phyloP scores from a whole-genome alignment of 192 early-diverging fungal species.

The Backusella circina region DNA sequence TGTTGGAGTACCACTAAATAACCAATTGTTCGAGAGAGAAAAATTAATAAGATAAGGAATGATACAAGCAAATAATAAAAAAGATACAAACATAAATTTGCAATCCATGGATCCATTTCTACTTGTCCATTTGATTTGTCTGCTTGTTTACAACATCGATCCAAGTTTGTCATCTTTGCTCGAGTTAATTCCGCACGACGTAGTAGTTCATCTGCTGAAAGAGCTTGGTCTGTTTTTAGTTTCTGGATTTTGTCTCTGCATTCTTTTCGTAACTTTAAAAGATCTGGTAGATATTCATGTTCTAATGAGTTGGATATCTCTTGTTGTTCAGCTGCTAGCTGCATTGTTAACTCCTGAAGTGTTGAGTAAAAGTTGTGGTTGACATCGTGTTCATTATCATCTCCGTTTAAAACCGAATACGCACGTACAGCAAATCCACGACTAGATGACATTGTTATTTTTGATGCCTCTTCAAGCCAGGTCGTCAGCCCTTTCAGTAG shows the following conservation, averaged over 20 bases:
- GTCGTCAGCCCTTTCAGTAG: slow-evolving; percentile 35
- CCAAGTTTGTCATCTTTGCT: slow-evolving; percentile 31
- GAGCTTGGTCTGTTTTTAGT: slow-evolving; percentile 27
- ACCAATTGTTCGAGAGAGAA: neutral
- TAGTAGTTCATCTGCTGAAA: slow-evolving; percentile 36
- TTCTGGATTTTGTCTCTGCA: slow-evolving; percentile 40
- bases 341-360: neutral
- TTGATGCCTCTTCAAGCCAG: slow-evolving; percentile 35
- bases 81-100: slow-evolving; percentile 24
- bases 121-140: slow-evolving; percentile 8
- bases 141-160: slow-evolving; percentile 29
- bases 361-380: neutral
- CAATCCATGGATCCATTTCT: slow-evolving; percentile 28
- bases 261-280: slow-evolving; percentile 37
- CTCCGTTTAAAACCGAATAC: slow-evolving; percentile 1
- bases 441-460: slow-evolving; percentile 23
- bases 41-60: neutral
- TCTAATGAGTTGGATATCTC: neutral
- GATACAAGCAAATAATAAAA: neutral
- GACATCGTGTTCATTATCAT: neutral
- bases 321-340: neutral
- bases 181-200: slow-evolving; percentile 38
- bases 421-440: slow-evolving; percentile 7
- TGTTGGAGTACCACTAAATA: slow-evolving; percentile 24
- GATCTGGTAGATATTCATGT: slow-evolving; percentile 25